A percentile compares a stretch with the other conserved stretches of the same genome.
Evolutionary conservation across 805 yeast species (phyloP).

Genomic region (Saccharomycopsis lassenensis): DNA sequence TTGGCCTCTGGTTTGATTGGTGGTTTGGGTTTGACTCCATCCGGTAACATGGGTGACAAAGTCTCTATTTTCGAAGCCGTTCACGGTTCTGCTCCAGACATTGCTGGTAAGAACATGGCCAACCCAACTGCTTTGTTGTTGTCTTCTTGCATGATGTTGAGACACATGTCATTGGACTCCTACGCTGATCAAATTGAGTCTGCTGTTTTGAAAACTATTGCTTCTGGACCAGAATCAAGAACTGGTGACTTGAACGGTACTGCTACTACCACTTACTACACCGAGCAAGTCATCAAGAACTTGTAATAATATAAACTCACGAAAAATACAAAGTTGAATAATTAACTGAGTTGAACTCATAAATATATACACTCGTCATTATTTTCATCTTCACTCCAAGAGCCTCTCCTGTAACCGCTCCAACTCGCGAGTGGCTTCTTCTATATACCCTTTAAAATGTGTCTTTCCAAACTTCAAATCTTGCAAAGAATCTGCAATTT

Average conservation of each 20-base stretch:
- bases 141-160: constrained; percentile 97
- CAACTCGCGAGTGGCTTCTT: too few relatives aligned
- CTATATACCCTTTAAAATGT: too few relatives aligned
- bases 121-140: constrained; percentile 96
- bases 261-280: constrained; percentile 81
- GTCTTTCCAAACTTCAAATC: too few relatives aligned
- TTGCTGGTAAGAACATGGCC: constrained; percentile 97
- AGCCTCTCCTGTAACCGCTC: too few relatives aligned
- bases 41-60: constrained; percentile 98
- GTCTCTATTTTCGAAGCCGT: constrained; percentile 98
- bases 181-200: constrained; percentile 78
- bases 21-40: constrained; percentile 97
- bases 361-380: background rate
- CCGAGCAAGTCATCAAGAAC: constrained; percentile 79
- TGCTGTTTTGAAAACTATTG: constrained; percentile 71
- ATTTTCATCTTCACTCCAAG: background rate
- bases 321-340: background rate
- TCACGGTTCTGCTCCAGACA: constrained; percentile 99
- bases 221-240: constrained; percentile 92
- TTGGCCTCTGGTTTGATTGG: constrained; percentile 96
- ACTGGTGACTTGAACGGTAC: constrained; percentile 93
- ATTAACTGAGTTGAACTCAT: background rate
- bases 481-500: too few relatives aligned
- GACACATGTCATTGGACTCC: constrained; percentile 86
- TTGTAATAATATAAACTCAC: constrained; percentile 32